Base-by-base conservation (phyloP, 208 protist species). In the Crithidia mellificae region DNA sequence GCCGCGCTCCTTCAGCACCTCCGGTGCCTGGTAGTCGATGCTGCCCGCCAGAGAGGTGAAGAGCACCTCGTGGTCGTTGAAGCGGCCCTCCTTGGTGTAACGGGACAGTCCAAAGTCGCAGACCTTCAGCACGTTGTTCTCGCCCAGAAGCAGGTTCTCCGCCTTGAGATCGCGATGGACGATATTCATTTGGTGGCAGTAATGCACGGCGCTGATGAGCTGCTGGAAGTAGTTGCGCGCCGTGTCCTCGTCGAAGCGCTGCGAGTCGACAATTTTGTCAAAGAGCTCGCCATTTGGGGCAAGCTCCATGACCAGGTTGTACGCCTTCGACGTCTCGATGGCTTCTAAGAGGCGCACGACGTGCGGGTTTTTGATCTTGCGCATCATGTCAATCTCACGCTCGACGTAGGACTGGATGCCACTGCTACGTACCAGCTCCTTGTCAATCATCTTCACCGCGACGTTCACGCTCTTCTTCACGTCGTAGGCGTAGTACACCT, bases 241-340 rank as follows among this genome's bases (percentile, higher is more conserved):
- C 32, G 80, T 92, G 27, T 72, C 63, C 59, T 94, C 87, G 61
- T 92, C 87, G 65, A 97, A 92, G 41, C 88, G 87, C 54, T 92
- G 57, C 12, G 78, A 91, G 56, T 94, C 82, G 15, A 92, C 86
- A 74, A 99, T 98, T 51, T 99, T 92, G 70, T 98, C 98, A 75
- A 98, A 98, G n/a, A 99, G 98, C 64, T 99, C 85, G 55, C 99
- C 98, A 56, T 98, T 95, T 22, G 98, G 89, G n/a, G 98, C 85
- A 52, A 97, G 97, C 81, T 99, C 98, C 86, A 99, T 99, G 14
- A 99, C 98, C 30, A 99, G 72, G 43, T 97, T 98, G 41, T 99
- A 97, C 47, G 97, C 97, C 46, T 90, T 97, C 25, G 97, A 86
- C 30, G 87, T 98, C 77, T 99, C 96, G 34, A 99, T 95, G 11